Percentiles rank a stretch among this genome's conserved stretches.
Conservation (phyloP, 1,139 yeast genomes). For the Candida albicans region DNA sequence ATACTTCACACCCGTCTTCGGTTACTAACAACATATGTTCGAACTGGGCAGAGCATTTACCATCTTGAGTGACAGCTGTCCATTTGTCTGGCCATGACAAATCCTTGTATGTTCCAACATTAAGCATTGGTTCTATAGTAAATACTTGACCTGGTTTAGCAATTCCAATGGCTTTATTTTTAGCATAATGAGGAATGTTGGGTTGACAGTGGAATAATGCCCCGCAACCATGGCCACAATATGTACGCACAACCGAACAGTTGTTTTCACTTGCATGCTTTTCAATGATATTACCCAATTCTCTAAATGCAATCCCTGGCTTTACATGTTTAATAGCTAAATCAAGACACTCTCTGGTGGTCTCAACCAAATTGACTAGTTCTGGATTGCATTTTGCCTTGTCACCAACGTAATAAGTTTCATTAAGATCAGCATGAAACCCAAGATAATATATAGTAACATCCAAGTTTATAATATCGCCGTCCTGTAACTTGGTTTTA, state of each 20-base stretch:
- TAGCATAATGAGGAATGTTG: slow-evolving; percentile 90
- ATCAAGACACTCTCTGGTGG: slow-evolving; percentile 87
- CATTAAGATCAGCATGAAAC: slow-evolving; percentile 91
- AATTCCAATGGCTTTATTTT: slow-evolving; percentile 89
- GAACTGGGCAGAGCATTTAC: slow-evolving; percentile 88
- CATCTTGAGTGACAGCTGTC: slow-evolving; percentile 92
- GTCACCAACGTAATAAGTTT: slow-evolving; percentile 95
- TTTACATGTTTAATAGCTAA: slow-evolving; percentile 80
- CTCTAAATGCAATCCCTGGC: slow-evolving; percentile 90
- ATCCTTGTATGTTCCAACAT: slow-evolving; percentile 82
- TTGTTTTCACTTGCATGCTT: slow-evolving; percentile 77
- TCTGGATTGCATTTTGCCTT: slow-evolving; percentile 76
- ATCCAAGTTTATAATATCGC: slow-evolving; percentile 92
- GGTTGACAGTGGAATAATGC: slow-evolving; percentile 90
- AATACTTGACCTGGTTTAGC: slow-evolving; percentile 96
- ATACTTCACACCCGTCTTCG: slow-evolving; percentile 88
- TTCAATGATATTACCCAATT: slow-evolving; percentile 86
- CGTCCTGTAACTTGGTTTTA: slow-evolving; percentile 79
- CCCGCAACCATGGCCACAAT: slow-evolving; percentile 94
- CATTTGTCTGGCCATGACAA: slow-evolving; percentile 96
- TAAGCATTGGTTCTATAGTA: slow-evolving; percentile 98
- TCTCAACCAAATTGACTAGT: slow-evolving; percentile 84
- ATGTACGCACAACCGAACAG: slow-evolving; percentile 86
- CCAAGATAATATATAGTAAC: slow-evolving; percentile 85
- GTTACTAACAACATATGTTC: slow-evolving; percentile 93